Percentiles rank a stretch among this genome's conserved stretches.
Conservation (phyloP, 1,139 yeast species). For the Pichia sp. region DNA sequence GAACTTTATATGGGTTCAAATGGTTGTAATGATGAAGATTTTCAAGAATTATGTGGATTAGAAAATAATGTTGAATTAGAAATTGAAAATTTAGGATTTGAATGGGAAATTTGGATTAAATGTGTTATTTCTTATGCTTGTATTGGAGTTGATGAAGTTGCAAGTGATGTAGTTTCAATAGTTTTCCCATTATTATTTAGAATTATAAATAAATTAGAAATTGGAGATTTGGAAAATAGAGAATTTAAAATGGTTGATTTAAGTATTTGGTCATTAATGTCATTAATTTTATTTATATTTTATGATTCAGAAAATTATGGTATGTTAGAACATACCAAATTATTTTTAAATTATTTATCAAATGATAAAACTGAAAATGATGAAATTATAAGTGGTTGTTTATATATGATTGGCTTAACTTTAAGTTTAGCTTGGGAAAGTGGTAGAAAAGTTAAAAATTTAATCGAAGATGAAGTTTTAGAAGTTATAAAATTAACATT, state of each 20-base stretch:
- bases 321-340: slow-evolving; percentile 38
- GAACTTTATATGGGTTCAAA: slow-evolving; percentile 27
- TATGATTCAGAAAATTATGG: slow-evolving; percentile 48
- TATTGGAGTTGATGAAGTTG: slow-evolving; percentile 48
- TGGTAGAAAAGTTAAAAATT: slow-evolving; percentile 27
- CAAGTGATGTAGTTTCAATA: slow-evolving; percentile 39
- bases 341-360: slow-evolving; percentile 29
- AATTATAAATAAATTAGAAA: slow-evolving; percentile 15
- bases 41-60: slow-evolving; percentile 27
- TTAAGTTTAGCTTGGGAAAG: slow-evolving; percentile 37
- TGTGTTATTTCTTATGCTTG: slow-evolving; percentile 39
- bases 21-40: slow-evolving; percentile 13
- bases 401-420: slow-evolving; percentile 44
- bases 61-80: slow-evolving; percentile 26
- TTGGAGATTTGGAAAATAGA: slow-evolving; percentile 28
- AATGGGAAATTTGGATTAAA: slow-evolving; percentile 36
- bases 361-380: slow-evolving; percentile 5
- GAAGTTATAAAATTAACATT: slow-evolving; percentile 6
- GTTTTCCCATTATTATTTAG: slow-evolving; percentile 34
- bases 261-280: slow-evolving; percentile 38
- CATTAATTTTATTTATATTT: slow-evolving; percentile 39
- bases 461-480: slow-evolving; percentile 32
- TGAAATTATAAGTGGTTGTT: slow-evolving; percentile 37
- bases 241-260: slow-evolving; percentile 3
- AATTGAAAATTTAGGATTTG: slow-evolving; percentile 33